Evolutionary conservation across 164 flowering plant genomes (phyloP).

Genomic region (Aristolochia fimbriata): DNA sequence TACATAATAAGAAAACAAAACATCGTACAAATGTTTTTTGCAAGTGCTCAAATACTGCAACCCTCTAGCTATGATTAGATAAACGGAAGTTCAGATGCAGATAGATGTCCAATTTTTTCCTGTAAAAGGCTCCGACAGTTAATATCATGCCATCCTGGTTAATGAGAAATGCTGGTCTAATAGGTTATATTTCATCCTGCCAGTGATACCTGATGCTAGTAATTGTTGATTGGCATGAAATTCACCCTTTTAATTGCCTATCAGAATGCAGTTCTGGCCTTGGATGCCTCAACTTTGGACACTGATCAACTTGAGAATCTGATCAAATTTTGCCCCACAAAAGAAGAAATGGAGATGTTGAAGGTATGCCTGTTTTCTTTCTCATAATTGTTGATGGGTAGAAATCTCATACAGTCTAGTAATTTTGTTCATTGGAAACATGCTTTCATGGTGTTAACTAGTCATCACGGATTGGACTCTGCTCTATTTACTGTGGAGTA

Average conservation of each 20-base stretch:
- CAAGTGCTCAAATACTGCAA: not conserved
- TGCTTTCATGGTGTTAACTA: no score
- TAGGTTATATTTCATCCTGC: not conserved
- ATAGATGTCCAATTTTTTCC: no score
- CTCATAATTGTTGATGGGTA: no score
- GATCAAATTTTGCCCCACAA: slow-evolving; percentile 92
- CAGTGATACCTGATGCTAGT: not conserved
- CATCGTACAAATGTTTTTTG: not conserved
- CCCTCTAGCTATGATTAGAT: not conserved
- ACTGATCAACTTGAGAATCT: slow-evolving; percentile 98
- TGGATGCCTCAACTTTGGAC: slow-evolving; percentile 84
- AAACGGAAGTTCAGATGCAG: not conserved
- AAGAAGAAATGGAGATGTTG: slow-evolving; percentile 87
- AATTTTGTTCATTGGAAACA: no score
- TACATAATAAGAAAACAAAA: no score
- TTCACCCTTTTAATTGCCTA: not conserved
- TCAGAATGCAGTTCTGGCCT: slow-evolving; percentile 80
- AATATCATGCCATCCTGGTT: no score
- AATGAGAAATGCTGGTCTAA: no score
- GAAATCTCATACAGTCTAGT: no score
- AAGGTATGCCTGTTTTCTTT: slow-evolving; percentile 40
- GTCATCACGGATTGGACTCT: no score
- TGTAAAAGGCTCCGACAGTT: no score
- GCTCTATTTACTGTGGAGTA: no score
- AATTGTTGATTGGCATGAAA: not conserved